These are phyloP conservation scores for Chrysoporthe deuterocubensis DNA, from an alignment of 2,329 filamentous ascomycete genomes.

Conservation along the genomic window DNA sequence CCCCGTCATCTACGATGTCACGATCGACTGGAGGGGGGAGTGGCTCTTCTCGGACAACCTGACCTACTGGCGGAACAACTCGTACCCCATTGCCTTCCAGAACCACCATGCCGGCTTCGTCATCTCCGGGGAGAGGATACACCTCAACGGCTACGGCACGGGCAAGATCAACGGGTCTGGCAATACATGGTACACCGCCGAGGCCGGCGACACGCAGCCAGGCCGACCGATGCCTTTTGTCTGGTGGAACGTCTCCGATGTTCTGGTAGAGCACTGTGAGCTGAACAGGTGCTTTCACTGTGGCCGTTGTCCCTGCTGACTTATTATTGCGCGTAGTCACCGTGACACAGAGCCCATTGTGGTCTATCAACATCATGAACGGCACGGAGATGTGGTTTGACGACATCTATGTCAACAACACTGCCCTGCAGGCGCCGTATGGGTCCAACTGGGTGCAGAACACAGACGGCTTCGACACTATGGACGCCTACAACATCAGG, in stretches of 20 bases:
- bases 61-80: conserved; percentile 58
- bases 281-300: background rate
- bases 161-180: conserved; percentile 60
- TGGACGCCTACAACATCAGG: conserved; percentile 55
- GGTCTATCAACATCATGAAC: conserved; percentile 62
- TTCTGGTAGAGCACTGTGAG: conserved; percentile 52
- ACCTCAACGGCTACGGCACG: conserved; percentile 54
- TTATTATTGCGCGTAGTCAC: conserved; percentile 38
- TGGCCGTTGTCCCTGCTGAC: background rate
- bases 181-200: conserved; percentile 56
- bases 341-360: conserved; percentile 55
- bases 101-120: conserved; percentile 60
- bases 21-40: conserved; percentile 55
- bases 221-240: conserved; percentile 63
- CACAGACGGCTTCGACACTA: conserved; percentile 61
- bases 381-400: conserved; percentile 56
- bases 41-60: conserved; percentile 58
- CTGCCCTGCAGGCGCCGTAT: conserved; percentile 52
- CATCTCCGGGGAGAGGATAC: conserved; percentile 53
- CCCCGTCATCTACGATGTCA: conserved; percentile 52
- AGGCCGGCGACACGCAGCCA: conserved; percentile 49
- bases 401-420: conserved; percentile 56
- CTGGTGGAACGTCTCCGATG: conserved; percentile 61
- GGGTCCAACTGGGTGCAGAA: conserved; percentile 61
- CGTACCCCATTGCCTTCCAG: conserved; percentile 57